phyloP scores from a whole-genome alignment of 116 monocot genomes.

The Dioscorea cayenensis region DNA sequence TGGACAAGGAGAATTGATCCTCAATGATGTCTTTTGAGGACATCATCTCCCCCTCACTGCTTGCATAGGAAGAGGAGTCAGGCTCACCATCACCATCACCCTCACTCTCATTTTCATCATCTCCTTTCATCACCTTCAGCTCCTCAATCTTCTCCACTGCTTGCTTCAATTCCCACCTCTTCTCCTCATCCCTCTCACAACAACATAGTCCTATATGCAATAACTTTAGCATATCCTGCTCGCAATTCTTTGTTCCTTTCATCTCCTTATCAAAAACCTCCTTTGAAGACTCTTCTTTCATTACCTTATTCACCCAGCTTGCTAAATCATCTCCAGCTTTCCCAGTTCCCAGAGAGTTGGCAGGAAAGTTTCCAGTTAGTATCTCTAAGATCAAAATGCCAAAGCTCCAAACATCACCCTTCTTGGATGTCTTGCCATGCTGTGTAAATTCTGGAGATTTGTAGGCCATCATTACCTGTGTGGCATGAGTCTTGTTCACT shows the following conservation, averaged over 20 bases:
- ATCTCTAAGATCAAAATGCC: slow-evolving; percentile 65
- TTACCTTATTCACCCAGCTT: slow-evolving; percentile 36
- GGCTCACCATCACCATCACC: no score
- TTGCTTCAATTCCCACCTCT: slow-evolving; percentile 45
- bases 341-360: slow-evolving; percentile 8
- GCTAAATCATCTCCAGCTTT: slow-evolving; percentile 18
- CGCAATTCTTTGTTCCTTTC: slow-evolving; percentile 2
- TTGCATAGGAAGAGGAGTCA: not conserved
- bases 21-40: no score
- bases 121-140: slow-evolving; percentile 18
- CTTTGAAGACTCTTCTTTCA: slow-evolving; percentile 14
- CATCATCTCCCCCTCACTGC: not conserved
- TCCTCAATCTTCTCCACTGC: slow-evolving; percentile 53
- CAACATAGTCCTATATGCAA: slow-evolving; percentile 44
- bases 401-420: slow-evolving; percentile 80
- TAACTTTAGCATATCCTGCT: slow-evolving; percentile 41
- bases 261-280: slow-evolving; percentile 44
- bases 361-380: slow-evolving; percentile 39
- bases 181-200: slow-evolving; percentile 47
- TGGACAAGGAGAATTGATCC: no score
- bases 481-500: slow-evolving; percentile 35
- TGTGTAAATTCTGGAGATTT: slow-evolving; percentile 47
- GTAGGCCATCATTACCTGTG: slow-evolving; percentile 56
- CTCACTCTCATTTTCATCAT: not conserved
- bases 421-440: slow-evolving; percentile 37